Conservation (phyloP, 2,329 filamentous ascomycete genomes). For the Neodidymelliopsis sp. region DNA sequence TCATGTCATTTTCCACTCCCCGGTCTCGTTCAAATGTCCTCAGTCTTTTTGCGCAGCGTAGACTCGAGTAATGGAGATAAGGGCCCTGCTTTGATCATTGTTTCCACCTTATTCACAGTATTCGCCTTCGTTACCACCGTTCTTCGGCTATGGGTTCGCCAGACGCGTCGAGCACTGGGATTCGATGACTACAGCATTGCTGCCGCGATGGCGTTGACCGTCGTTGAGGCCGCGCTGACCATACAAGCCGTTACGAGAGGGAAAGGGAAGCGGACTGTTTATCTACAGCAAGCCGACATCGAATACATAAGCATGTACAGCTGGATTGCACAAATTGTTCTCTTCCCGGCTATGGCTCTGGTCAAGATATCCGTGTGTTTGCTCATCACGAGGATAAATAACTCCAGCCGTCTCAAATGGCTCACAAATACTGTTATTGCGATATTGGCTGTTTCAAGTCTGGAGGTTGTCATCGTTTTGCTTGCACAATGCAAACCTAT, state of each 20-base stretch:
- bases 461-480: conserved; percentile 9
- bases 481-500: conserved; percentile 8
- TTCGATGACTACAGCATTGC: conserved; percentile 7
- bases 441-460: background rate
- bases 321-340: conserved; percentile 9
- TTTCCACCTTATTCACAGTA: conserved; percentile 3
- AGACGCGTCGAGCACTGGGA: conserved; percentile 6
- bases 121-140: conserved; percentile 6
- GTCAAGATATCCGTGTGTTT: conserved; percentile 12
- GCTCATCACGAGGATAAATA: conserved; percentile 8
- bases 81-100: conserved; percentile 1
- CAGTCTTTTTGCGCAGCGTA: background rate
- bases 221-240: conserved; percentile 5
- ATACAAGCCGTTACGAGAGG: conserved; percentile 6
- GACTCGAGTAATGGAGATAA: conserved; percentile 4
- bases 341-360: conserved; percentile 7
- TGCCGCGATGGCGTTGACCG: conserved; percentile 4
- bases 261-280: conserved; percentile 7
- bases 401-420: conserved; percentile 3
- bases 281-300: background rate
- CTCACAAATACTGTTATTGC: conserved; percentile 2
- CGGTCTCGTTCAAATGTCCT: too few species aligned
- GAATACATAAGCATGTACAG: conserved; percentile 3
- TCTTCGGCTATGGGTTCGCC: conserved; percentile 6
- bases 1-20: too few species aligned